Conservation (phyloP, 306 rosid species). For the Coriaria nepalensis region DNA sequence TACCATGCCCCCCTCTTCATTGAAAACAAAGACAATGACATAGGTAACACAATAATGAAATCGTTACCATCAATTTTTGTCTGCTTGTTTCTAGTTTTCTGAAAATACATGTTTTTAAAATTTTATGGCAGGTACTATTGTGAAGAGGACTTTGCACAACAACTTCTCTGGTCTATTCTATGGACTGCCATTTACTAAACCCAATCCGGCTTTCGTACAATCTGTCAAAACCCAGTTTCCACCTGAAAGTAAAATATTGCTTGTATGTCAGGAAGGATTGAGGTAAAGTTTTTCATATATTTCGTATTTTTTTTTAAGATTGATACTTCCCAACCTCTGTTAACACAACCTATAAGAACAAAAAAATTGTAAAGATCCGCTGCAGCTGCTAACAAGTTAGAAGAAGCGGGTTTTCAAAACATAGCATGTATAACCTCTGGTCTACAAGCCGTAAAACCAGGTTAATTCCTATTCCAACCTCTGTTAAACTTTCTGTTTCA, state of each 20-base stretch:
- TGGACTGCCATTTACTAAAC: conserved; percentile 76
- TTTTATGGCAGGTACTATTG: conserved; percentile 79
- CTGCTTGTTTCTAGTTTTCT: no score
- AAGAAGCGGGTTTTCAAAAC: conserved; percentile 61
- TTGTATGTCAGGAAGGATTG: conserved; percentile 93
- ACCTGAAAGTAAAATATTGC: conserved; percentile 51
- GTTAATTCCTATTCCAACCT: conserved; percentile 17
- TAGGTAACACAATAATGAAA: conserved; percentile 36
- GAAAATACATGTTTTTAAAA: no score
- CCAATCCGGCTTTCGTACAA: conserved; percentile 62
- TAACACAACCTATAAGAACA: no score
- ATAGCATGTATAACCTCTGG: conserved; percentile 78
- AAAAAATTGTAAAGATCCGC: conserved; percentile 66
- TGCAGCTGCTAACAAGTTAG: conserved; percentile 64
- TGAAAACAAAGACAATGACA: conserved; percentile 72
- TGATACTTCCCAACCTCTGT: no score
- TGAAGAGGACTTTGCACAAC: conserved; percentile 81
- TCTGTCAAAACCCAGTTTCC: conserved; percentile 54
- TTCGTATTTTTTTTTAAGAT: no score
- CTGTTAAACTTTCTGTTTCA: background rate
- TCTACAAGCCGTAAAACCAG: conserved; percentile 74
- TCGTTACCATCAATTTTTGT: no score
- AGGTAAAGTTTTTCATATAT: conserved; percentile 41
- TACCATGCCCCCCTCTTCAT: conserved; percentile 79
- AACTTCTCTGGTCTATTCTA: conserved; percentile 83